Percentiles rank a stretch among this genome's conserved stretches.
Conservation (phyloP, 768 basidiomycete genomes). For the Leucosporidium creatinivorum region DNA sequence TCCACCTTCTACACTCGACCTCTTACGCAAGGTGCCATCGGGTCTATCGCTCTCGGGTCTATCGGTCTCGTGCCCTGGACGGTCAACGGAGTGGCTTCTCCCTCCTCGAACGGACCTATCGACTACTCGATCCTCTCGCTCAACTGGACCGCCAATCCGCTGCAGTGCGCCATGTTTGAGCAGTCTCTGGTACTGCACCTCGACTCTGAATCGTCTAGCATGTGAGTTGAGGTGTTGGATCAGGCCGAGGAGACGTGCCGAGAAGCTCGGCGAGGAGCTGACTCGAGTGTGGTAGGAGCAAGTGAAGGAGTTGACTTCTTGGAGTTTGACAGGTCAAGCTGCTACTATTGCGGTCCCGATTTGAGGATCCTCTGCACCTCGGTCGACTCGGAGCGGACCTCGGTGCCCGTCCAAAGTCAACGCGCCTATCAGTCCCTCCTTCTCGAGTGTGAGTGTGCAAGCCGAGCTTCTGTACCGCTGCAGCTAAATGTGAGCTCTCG, state of each 20-base stretch:
- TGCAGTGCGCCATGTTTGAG: conserved; percentile 13
- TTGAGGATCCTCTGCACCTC: conserved; percentile 22
- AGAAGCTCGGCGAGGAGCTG: no score
- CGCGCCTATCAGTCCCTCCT: neutral
- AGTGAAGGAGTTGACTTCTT: no score
- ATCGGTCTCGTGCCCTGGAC: conserved; percentile 19
- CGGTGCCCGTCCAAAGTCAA: neutral
- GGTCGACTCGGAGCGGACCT: conserved; percentile 19
- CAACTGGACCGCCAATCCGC: conserved; percentile 19
- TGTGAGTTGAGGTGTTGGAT: no score
- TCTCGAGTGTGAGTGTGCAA: neutral
- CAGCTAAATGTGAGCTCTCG: neutral
- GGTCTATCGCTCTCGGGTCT: no score
- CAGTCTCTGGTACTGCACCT: conserved; percentile 11
- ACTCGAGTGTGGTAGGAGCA: no score
- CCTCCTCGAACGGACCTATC: conserved; percentile 9
- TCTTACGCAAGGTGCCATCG: neutral
- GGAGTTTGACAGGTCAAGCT: neutral
- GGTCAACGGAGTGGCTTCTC: conserved; percentile 4
- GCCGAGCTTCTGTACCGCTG: neutral
- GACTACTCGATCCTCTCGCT: conserved; percentile 15
- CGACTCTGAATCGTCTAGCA: neutral
- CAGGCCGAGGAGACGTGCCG: no score
- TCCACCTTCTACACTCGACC: conserved; percentile 16
- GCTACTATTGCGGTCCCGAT: conserved; percentile 1